Percentiles rank a stretch among this genome's conserved stretches.
Conservation (phyloP, 1,139 yeast genomes). For the Candida sojae region DNA sequence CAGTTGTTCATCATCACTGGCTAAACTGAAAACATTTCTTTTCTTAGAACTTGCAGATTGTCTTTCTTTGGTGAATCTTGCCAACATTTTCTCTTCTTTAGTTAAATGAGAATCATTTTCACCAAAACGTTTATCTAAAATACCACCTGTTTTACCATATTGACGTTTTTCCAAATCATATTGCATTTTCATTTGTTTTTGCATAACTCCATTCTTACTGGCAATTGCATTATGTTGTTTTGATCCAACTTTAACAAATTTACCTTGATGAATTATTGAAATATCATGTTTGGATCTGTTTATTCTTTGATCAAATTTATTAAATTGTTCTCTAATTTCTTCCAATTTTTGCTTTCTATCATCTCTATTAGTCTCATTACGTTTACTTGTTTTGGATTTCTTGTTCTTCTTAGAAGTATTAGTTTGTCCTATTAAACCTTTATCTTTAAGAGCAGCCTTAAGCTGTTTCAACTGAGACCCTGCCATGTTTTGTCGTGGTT, state of each 20-base stretch:
- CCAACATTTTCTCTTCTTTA: slow-evolving; percentile 92
- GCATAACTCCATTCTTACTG: slow-evolving; percentile 70
- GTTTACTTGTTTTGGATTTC: slow-evolving; percentile 38
- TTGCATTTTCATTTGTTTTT: slow-evolving; percentile 68
- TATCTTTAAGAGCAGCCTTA: slow-evolving; percentile 71
- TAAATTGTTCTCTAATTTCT: slow-evolving; percentile 77
- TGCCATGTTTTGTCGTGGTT: slow-evolving; percentile 52
- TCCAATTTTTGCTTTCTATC: slow-evolving; percentile 58
- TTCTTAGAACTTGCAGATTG: slow-evolving; percentile 54
- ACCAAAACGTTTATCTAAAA: slow-evolving; percentile 89
- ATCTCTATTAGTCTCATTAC: slow-evolving; percentile 67
- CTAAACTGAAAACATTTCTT: slow-evolving; percentile 63
- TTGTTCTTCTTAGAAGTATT: slow-evolving; percentile 52
- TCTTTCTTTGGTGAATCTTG: slow-evolving; percentile 87
- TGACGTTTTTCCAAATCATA: slow-evolving; percentile 62
- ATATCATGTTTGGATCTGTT: slow-evolving; percentile 71
- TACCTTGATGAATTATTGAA: slow-evolving; percentile 53
- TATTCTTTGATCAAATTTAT: slow-evolving; percentile 81
- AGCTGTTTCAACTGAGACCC: slow-evolving; percentile 87
- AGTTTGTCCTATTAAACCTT: slow-evolving; percentile 83
- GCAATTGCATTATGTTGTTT: slow-evolving; percentile 41
- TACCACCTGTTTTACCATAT: slow-evolving; percentile 74
- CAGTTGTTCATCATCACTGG: slow-evolving; percentile 67
- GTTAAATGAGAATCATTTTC: slow-evolving; percentile 72
- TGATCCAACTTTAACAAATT: slow-evolving; percentile 60